phyloP scores from a whole-genome alignment of 176 grass and related monocot genomes.

The Triticum aestivum region IWGSC_CS_RefSeq_v2.1 NC_057813.1:109050465-109050964 shows the following conservation, averaged over 20 bases:
- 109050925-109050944: background rate
- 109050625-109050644: no score
- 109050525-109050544: no score
- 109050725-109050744: background rate
- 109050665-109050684: background rate
- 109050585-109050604: no score
- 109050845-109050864: background rate
- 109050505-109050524: no score
- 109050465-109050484: no score
- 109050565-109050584: no score
- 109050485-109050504: no score
- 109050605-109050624: no score
- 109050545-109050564: no score
- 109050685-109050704: background rate
- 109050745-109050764: background rate
- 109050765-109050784: background rate
- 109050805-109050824: background rate
- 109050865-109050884: background rate
- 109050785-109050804: background rate
- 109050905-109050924: background rate
- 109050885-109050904: background rate
- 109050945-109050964: background rate
- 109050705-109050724: background rate
- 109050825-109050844: conserved; percentile 11
- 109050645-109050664: background rate